phyloP scores from a whole-genome alignment of 306 rosid species.

The Lithocarpus polystachyus region DNA sequence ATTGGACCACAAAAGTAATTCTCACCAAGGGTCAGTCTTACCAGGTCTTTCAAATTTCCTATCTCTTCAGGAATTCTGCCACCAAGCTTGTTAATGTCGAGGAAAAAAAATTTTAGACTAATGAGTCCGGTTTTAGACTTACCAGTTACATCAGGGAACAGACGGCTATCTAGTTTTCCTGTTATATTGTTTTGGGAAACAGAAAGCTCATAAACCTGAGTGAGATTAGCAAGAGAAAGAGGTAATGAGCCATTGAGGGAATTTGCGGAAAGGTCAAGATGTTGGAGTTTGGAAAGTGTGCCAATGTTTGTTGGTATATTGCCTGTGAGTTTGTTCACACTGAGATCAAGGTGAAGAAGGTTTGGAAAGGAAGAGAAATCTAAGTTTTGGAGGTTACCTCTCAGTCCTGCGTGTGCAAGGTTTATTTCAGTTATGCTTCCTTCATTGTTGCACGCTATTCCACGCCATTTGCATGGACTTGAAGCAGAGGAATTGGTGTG shows the following conservation, averaged over 20 bases:
- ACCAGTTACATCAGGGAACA: constrained; percentile 39
- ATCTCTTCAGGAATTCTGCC: constrained; percentile 53
- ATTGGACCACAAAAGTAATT: constrained; percentile 42
- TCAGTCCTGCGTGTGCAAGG: constrained; percentile 24
- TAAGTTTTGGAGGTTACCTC: constrained; percentile 44
- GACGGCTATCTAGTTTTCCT: constrained; percentile 36
- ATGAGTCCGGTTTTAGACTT: constrained; percentile 34
- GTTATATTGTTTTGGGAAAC: constrained; percentile 42
- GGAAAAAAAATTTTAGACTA: constrained; percentile 36
- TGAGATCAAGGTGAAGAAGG: constrained; percentile 56
- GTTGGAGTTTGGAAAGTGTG: constrained; percentile 38
- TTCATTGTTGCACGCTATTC: not conserved
- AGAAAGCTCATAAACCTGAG: constrained; percentile 53
- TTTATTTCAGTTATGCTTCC: too few relatives aligned
- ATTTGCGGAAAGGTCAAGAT: constrained; percentile 53
- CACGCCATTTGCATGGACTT: not conserved
- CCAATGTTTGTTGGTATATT: constrained; percentile 48
- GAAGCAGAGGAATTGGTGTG: not conserved
- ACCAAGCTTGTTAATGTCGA: too few relatives aligned
- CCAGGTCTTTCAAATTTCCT: constrained; percentile 43
- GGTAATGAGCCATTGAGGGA: constrained; percentile 43
- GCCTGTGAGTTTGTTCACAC: constrained; percentile 42
- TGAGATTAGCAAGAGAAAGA: constrained; percentile 53
- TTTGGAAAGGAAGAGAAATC: constrained; percentile 52
- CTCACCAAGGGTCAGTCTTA: constrained; percentile 28